A percentile compares a stretch with the other conserved stretches of the same genome.
Evolutionary conservation across 2,329 filamentous ascomycete genomes (phyloP).

Genomic region (Fusarium xyrophilum): DNA sequence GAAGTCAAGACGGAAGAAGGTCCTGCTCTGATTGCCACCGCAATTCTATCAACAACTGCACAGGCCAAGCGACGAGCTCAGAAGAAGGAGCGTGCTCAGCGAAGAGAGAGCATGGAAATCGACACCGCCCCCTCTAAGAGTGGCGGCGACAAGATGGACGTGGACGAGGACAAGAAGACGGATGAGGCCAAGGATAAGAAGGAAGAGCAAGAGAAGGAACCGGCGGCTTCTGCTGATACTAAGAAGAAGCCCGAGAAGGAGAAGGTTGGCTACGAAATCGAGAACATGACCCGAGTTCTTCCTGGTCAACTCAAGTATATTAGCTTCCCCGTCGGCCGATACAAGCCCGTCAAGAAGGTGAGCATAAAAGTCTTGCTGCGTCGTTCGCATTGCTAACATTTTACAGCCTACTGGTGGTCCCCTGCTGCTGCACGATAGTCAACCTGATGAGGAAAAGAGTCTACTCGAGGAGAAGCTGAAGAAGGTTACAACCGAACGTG

Average conservation of each 20-base stretch:
- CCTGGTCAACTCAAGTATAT: constrained; percentile 95
- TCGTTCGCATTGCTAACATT: constrained; percentile 33
- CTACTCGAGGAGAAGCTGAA: constrained; percentile 92
- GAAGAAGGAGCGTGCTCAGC: constrained; percentile 89
- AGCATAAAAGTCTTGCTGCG: constrained; percentile 33
- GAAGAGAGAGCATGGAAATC: constrained; percentile 94
- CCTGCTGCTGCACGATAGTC: constrained; percentile 85
- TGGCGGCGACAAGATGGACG: constrained; percentile 85
- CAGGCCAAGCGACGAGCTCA: constrained; percentile 95
- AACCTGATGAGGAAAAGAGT: constrained; percentile 77
- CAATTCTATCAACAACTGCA: constrained; percentile 93
- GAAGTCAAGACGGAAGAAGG: constrained; percentile 95
- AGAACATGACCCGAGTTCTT: constrained; percentile 96
- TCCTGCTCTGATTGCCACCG: constrained; percentile 91
- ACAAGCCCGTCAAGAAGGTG: constrained; percentile 90
- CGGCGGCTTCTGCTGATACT: constrained; percentile 58
- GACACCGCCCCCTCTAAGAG: constrained; percentile 71
- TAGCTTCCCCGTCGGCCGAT: constrained; percentile 87
- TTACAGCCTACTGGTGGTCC: constrained; percentile 87
- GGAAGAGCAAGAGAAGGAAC: constrained; percentile 66
- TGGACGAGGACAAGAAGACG: constrained; percentile 69
- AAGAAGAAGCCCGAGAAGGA: constrained; percentile 97
- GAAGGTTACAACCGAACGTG: constrained; percentile 72
- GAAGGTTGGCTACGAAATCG: constrained; percentile 93
- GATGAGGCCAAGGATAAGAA: constrained; percentile 67